phyloP scores from a whole-genome alignment of 495 filamentous ascomycete genomes.

The Aspergillus leporis region DNA sequence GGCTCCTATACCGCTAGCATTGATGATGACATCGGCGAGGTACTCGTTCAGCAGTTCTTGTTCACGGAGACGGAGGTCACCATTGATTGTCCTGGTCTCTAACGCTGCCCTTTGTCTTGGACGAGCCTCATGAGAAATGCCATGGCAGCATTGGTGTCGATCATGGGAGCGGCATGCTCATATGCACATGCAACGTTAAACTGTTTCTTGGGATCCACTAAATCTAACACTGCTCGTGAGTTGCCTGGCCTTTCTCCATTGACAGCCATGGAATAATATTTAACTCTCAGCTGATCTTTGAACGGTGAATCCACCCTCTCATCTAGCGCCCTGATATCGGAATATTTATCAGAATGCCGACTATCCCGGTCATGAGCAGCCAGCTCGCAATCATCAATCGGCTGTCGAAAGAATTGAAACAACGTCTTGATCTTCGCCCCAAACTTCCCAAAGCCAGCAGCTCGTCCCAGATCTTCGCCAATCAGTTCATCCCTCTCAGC shows the following conservation, averaged over 20 bases:
- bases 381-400: neutral
- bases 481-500: neutral
- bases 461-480: neutral
- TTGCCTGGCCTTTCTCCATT: neutral
- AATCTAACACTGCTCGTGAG: conserved; percentile 26
- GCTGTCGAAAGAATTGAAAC: neutral
- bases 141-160: conserved; percentile 52
- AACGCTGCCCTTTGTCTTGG: conserved; percentile 41
- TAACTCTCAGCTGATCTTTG: neutral
- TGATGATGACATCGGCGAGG: conserved; percentile 46
- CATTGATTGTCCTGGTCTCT: conserved; percentile 30
- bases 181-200: conserved; percentile 43
- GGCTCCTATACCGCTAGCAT: conserved; percentile 41
- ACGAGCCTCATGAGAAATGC: conserved; percentile 42
- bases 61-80: conserved; percentile 24
- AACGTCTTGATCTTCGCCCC: neutral
- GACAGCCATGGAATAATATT: neutral
- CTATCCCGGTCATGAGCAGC: neutral
- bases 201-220: conserved; percentile 37
- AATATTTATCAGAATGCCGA: neutral
- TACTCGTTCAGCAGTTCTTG: conserved; percentile 31
- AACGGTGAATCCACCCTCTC: neutral
- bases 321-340: neutral
- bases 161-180: conserved; percentile 46
- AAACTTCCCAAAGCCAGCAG: neutral